Percentiles rank a stretch among this genome's conserved stretches.
Evolutionary conservation across 2,329 filamentous ascomycete genomes (phyloP).

Genomic region (Fusarium robinianum): DNA sequence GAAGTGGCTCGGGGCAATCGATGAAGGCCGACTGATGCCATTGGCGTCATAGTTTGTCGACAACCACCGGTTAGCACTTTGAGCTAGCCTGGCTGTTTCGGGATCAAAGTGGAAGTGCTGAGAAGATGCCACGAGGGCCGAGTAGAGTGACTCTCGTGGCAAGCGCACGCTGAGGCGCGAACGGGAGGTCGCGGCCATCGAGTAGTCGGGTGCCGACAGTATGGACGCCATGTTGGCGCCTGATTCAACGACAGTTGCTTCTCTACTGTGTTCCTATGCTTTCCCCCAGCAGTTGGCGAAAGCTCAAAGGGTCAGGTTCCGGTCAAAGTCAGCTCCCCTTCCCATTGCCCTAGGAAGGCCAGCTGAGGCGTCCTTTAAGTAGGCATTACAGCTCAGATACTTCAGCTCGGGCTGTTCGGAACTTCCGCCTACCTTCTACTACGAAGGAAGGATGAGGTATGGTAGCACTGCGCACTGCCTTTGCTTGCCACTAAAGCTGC

Average conservation of each 20-base stretch:
- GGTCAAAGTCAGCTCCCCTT: too few relatives aligned
- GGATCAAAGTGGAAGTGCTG: conserved; percentile 33
- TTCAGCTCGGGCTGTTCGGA: too few relatives aligned
- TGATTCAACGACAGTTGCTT: too few relatives aligned
- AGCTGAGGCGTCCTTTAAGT: too few relatives aligned
- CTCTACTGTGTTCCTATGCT: too few relatives aligned
- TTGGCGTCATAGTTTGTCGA: conserved; percentile 29
- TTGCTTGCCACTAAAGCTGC: conserved; percentile 15
- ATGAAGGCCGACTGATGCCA: conserved; percentile 31
- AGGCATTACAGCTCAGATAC: too few relatives aligned
- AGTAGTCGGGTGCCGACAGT: conserved; percentile 38
- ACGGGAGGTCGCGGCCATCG: conserved; percentile 29
- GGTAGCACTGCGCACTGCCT: conserved; percentile 5
- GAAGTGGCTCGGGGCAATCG: conserved; percentile 31
- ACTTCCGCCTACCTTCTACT: too few relatives aligned
- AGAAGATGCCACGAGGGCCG: conserved; percentile 32
- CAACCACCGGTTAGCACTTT: conserved; percentile 33
- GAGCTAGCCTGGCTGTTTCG: conserved; percentile 28
- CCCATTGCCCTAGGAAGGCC: too few relatives aligned
- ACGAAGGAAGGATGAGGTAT: too few relatives aligned
- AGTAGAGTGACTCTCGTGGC: conserved; percentile 32
- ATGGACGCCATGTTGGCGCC: conserved; percentile 33
- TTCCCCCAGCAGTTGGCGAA: neutral
- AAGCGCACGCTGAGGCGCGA: conserved; percentile 35
- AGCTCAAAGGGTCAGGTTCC: too few relatives aligned